These are phyloP conservation scores for Aphanomyces astaci DNA, from an alignment of 352 stramenopile species.

Conservation along the genomic window DNA sequence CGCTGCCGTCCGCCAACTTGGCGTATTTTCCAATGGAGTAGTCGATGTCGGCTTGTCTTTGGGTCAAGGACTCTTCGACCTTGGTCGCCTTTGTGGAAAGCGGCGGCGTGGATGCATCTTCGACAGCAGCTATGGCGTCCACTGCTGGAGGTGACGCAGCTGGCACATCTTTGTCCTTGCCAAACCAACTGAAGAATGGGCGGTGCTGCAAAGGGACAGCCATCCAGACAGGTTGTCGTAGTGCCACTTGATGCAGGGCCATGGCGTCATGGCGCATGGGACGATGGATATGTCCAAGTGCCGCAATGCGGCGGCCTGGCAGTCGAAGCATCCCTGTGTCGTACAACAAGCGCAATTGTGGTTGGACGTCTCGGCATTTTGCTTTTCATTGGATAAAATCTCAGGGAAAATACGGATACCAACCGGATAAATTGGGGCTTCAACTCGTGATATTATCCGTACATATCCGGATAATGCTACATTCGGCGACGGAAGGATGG, in stretches of 20 bases:
- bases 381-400: neutral
- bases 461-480: neutral
- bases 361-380: neutral
- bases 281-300: neutral
- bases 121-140: neutral
- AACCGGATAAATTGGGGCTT: neutral
- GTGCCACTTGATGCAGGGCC: neutral
- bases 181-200: neutral
- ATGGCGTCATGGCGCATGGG: neutral
- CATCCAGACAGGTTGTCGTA: neutral
- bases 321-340: neutral
- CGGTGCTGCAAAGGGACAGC: neutral
- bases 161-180: neutral
- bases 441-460: neutral
- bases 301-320: neutral
- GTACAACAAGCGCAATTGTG: neutral
- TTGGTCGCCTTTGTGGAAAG: neutral
- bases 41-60: slow-evolving; percentile 31
- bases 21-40: slow-evolving; percentile 76
- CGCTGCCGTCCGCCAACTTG: slow-evolving; percentile 74
- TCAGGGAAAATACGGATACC: neutral
- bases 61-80: neutral
- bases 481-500: too few species aligned
- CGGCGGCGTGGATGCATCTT: neutral
- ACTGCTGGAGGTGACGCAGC: neutral